A percentile compares a stretch with the other conserved stretches of the same genome.
Conservation (phyloP, 140 eudicot species). For the Flaveria floridana region DNA sequence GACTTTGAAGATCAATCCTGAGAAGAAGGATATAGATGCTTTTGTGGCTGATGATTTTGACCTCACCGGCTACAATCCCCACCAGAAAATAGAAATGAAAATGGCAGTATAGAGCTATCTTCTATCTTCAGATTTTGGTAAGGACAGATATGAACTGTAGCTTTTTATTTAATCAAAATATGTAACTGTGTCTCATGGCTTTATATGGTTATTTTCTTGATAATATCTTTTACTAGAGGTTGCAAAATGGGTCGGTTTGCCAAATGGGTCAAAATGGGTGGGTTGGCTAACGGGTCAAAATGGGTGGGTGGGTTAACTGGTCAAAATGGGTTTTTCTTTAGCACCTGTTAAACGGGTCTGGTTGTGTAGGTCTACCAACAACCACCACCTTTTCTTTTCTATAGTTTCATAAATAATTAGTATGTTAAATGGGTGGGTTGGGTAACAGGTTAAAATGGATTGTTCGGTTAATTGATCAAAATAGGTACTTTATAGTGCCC, state of each 20-base stretch:
- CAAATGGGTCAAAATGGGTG: background rate
- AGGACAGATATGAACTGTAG: background rate
- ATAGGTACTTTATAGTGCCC: background rate
- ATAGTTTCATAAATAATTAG: background rate
- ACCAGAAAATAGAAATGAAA: slow-evolving; percentile 82
- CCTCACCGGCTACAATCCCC: slow-evolving; percentile 77
- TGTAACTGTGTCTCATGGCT: background rate
- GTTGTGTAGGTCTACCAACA: background rate
- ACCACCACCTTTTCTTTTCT: background rate
- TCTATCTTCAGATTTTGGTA: slow-evolving; percentile 3
- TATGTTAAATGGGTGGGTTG: background rate
- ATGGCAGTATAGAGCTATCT: slow-evolving; percentile 60
- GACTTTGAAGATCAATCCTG: slow-evolving; percentile 65
- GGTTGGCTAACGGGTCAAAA: no score
- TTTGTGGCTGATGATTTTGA: slow-evolving; percentile 74
- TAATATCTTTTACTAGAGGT: background rate
- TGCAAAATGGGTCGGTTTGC: background rate
- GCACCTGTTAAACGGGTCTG: background rate
- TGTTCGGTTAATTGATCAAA: background rate
- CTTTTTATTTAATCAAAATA: background rate
- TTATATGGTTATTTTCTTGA: background rate
- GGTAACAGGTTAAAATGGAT: background rate
- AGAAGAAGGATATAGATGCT: slow-evolving; percentile 69
- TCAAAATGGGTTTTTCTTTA: no score
- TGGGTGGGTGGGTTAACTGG: background rate